Percentiles rank a stretch among this genome's conserved stretches.
phyloP scores from a whole-genome alignment of 139 green algal genomes.

The Picocystis salinarum region DNA sequence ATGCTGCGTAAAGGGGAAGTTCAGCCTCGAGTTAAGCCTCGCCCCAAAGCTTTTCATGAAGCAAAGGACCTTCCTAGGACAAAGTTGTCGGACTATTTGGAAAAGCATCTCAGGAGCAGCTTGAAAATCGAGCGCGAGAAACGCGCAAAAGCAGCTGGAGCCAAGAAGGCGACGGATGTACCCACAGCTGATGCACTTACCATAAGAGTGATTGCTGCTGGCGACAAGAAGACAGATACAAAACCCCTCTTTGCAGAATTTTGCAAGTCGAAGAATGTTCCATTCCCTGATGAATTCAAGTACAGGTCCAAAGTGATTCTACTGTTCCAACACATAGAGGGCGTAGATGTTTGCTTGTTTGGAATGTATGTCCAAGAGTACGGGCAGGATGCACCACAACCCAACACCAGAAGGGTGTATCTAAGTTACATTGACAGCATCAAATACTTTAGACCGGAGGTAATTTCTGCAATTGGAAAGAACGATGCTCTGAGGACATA shows the following conservation, averaged over 20 bases:
- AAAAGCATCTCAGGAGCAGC: slow-evolving; percentile 34
- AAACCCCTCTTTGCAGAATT: slow-evolving; percentile 56
- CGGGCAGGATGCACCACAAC: slow-evolving; percentile 47
- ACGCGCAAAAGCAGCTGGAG: slow-evolving; percentile 6
- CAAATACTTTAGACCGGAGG: slow-evolving; percentile 89
- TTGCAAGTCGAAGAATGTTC: slow-evolving; percentile 22
- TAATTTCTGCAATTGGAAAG: slow-evolving; percentile 11
- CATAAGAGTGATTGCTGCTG: slow-evolving; percentile 70
- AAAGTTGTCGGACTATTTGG: slow-evolving; percentile 47
- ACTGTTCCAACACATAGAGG: slow-evolving; percentile 79
- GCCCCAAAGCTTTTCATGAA: slow-evolving; percentile 71
- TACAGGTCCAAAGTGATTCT: slow-evolving; percentile 88
- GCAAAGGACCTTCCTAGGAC: slow-evolving; percentile 65
- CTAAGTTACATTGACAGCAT: slow-evolving; percentile 93
- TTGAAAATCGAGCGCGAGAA: slow-evolving; percentile 10
- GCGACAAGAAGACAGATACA: slow-evolving; percentile 72
- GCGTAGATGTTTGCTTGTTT: slow-evolving; percentile 85
- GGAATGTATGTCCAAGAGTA: slow-evolving; percentile 96
- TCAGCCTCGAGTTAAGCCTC: slow-evolving; percentile 13
- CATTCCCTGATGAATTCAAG: slow-evolving; percentile 45
- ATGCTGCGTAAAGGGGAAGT: slow-evolving; percentile 20
- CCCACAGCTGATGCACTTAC: slow-evolving; percentile 34
- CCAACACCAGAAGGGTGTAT: slow-evolving; percentile 73
- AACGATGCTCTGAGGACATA: slow-evolving; percentile 67
- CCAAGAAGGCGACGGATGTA: slow-evolving; percentile 30